Evolutionary conservation across 2,329 filamentous ascomycete genomes (phyloP), one percentile per base, ranked within the genome.

Genomic region (Fusarium sp.): DNA sequence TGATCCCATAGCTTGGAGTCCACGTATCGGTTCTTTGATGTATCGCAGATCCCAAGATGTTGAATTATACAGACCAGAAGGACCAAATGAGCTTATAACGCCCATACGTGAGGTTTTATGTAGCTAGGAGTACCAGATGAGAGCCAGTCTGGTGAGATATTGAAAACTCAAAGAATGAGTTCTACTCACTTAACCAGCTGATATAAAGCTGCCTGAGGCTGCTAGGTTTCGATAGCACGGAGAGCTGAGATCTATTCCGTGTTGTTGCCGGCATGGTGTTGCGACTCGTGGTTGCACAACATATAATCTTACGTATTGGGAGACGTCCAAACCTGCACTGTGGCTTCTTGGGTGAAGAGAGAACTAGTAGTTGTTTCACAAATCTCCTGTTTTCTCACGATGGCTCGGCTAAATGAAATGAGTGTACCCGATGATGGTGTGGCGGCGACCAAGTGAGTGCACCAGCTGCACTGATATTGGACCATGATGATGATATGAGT

Each of bases 1-100:
- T n/a, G 1, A 12, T n/a, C 7, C 10, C 6, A n/a, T 38, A 38
- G 3, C 5, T 1, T n/a, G 34, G 18, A 38, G 1, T 18, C 2
- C 18, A n/a, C 10, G 5, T 3, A 38, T n/a, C 9, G 1, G 18
- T 12, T 12, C 5, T 38, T n/a, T 12, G 10, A 38, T 11, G 34
- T 11, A 38, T 11, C 10, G 10, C 3, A n/a, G 5, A 38, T 10
- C 4, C 18, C 16, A n/a, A 11, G 10, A 18, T 38, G 10, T 9
- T n/a, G 16, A 11, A 9, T 5, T n/a, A 10, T 10, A 11, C 16
- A n/a, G 1, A n/a, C 34, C 1, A n/a, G 34, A 6, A n/a, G 18
- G 5, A 3, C 9, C 18, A 12, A 12, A 12, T n/a, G 10, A n/a
- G 18, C 34, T 6, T n/a, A 10, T n/a, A 38, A 12, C 1, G 0